A percentile compares a stretch with the other conserved stretches of the same genome.
Evolutionary conservation across 2,329 filamentous ascomycete species (phyloP).

Genomic region (Cladophialophora carrionii): DNA sequence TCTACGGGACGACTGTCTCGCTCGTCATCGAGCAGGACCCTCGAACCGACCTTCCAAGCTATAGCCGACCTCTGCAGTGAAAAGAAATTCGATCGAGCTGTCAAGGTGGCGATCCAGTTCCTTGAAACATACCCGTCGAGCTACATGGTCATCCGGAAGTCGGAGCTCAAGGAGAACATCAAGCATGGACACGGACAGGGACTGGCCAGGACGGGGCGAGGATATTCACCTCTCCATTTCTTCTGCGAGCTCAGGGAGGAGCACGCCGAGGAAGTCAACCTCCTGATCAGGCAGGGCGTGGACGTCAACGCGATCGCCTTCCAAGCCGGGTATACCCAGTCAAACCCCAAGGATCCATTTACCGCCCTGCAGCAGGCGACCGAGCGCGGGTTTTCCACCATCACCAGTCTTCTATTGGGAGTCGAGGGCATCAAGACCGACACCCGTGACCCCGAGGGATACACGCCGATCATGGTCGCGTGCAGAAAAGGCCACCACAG

Average conservation of each 20-base stretch:
- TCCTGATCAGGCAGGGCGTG: constrained; percentile 32
- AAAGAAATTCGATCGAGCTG: constrained; percentile 26
- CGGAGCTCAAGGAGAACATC: constrained; percentile 34
- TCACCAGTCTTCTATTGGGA: constrained; percentile 29
- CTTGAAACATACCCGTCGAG: constrained; percentile 33
- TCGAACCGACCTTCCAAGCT: constrained; percentile 32
- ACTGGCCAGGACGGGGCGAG: constrained; percentile 32
- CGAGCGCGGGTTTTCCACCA: constrained; percentile 29
- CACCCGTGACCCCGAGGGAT: constrained; percentile 22
- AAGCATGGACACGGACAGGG: constrained; percentile 28
- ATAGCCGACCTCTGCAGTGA: constrained; percentile 28
- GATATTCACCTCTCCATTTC: constrained; percentile 35
- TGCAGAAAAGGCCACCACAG: constrained; percentile 29
- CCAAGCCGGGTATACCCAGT: constrained; percentile 30
- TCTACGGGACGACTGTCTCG: constrained; percentile 19
- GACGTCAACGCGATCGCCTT: constrained; percentile 33
- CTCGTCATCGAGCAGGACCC: constrained; percentile 23
- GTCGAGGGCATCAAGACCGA: constrained; percentile 23
- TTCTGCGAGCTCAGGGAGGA: constrained; percentile 36
- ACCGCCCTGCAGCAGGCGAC: constrained; percentile 32
- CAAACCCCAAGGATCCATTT: constrained; percentile 28
- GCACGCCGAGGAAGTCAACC: constrained; percentile 30
- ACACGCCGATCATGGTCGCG: constrained; percentile 34
- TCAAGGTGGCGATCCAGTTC: constrained; percentile 31
- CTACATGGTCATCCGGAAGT: constrained; percentile 31